Evolutionary conservation across 495 filamentous ascomycete species (phyloP).

Genomic region (Lasiosphaeria miniovina): DNA sequence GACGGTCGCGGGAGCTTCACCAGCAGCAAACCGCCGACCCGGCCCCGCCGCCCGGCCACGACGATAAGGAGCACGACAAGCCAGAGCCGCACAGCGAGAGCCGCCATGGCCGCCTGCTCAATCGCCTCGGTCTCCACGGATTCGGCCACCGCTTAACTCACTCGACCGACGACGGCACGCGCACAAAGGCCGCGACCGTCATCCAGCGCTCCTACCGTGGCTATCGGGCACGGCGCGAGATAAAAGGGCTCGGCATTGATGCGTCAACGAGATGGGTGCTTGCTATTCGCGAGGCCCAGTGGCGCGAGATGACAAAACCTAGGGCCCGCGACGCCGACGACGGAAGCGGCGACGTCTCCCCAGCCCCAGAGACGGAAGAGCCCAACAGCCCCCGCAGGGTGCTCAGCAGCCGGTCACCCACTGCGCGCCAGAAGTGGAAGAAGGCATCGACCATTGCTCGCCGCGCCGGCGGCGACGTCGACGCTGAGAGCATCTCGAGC

Average conservation of each 20-base stretch:
- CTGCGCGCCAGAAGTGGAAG: constrained; percentile 69
- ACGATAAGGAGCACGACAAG: not conserved
- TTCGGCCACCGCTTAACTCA: constrained; percentile 11
- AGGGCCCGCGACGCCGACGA: constrained; percentile 30
- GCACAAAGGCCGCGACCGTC: constrained; percentile 46
- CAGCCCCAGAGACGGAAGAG: not conserved
- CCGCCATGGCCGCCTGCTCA: constrained; percentile 8
- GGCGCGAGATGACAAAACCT: constrained; percentile 52
- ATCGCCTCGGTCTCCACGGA: constrained; percentile 13
- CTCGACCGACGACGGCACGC: constrained; percentile 18
- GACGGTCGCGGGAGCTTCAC: constrained; percentile 31
- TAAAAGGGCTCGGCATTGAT: constrained; percentile 62
- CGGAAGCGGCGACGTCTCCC: not conserved
- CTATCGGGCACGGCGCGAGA: constrained; percentile 62
- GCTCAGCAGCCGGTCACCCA: constrained; percentile 19
- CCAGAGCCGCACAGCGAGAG: not conserved
- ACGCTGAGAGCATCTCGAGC: constrained; percentile 33
- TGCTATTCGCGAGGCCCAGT: constrained; percentile 63
- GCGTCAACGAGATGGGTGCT: constrained; percentile 67
- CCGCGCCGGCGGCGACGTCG: constrained; percentile 63
- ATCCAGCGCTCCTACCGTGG: constrained; percentile 71
- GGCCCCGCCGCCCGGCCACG: not conserved
- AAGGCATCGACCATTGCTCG: constrained; percentile 66
- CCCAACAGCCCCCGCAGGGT: not conserved
- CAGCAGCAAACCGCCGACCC: constrained; percentile 23